Percentiles rank a stretch among this genome's conserved stretches.
Conservation (phyloP, 2,329 filamentous ascomycete genomes). For the Aspergillus sp. region DNA sequence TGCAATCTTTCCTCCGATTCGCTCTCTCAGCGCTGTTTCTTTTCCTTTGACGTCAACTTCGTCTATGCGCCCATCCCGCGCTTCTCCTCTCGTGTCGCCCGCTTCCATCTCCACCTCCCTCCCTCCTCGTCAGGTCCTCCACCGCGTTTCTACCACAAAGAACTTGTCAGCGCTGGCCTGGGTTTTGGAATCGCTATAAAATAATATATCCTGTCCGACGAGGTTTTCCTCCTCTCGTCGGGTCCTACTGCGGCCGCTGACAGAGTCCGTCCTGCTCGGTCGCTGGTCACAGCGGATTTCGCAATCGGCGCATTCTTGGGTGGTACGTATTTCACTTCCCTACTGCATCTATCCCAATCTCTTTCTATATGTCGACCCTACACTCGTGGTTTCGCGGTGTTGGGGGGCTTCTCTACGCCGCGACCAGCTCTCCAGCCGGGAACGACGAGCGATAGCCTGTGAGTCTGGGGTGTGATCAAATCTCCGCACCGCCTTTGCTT, state of each 20-base stretch:
- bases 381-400: slow-evolving; percentile 1
- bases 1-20: slow-evolving; percentile 2
- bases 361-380: neutral
- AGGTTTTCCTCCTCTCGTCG: slow-evolving; percentile 1
- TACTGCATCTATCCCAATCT: slow-evolving; percentile 8
- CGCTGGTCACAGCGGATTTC: slow-evolving; percentile 27
- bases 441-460: slow-evolving; percentile 19
- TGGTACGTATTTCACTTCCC: slow-evolving; percentile 30
- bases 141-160: slow-evolving; percentile 9
- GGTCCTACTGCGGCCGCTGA: slow-evolving; percentile 23
- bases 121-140: slow-evolving; percentile 7
- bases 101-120: slow-evolving; percentile 26
- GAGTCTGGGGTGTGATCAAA: slow-evolving; percentile 34
- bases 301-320: slow-evolving; percentile 37
- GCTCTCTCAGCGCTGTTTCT: slow-evolving; percentile 10
- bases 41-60: slow-evolving; percentile 15
- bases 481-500: slow-evolving; percentile 39
- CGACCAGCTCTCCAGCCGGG: slow-evolving; percentile 16
- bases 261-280: slow-evolving; percentile 25
- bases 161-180: slow-evolving; percentile 16
- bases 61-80: slow-evolving; percentile 32
- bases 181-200: neutral
- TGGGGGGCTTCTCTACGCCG: slow-evolving; percentile 20
- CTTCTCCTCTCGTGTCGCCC: slow-evolving; percentile 32
- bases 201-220: slow-evolving; percentile 3